Base-by-base conservation (phyloP, 176 grass and related monocot genomes). In the Coix lacrymajobi region DNA sequence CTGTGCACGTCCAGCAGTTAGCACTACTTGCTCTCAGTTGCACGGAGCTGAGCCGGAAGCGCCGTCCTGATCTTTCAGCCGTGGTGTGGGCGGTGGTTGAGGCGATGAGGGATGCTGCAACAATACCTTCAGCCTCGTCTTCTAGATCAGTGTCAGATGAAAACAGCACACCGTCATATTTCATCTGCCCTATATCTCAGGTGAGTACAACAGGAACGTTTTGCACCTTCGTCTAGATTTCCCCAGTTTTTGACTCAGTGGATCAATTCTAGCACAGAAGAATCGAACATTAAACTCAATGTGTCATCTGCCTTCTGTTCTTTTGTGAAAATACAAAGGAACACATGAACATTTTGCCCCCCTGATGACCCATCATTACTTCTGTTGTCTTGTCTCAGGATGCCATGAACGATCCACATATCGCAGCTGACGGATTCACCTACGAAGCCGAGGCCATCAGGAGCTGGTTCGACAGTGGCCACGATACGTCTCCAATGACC, bases 381-480 rank as follows among this genome's bases (percentile, higher is more conserved):
- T 41, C 11, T 14, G 28, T 10, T 12, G 25, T 40, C 1, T 49
- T 80, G 4, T 62, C 54, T 28, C 87, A 89, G 87, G 87, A 89
- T 62, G 41, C 85, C 14, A 85, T 89, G 87, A 16, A 45, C 14
- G 82, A 89, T 43, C 87, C 83, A 81, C 83, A 77, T 30, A 54
- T 89, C 0, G 87, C 87, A 4, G 82, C 87, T 1, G 87, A 89
- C 20, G 87, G 87, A 12, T 76, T 81, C 78, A 89, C 87, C 3
- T 89, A 89, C 11, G 82, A 85, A 77, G 71, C 41, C 12, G 77
- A 89, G 11, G 20, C 29, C 14, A 89, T 89, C 82, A 75, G 54
- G 77, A 41, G 56, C 11, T 85, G 87, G 87, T 12, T 85, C 10
- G 7, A 58, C 11, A 66, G 31, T 1, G 87, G 64, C 24, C 65